phyloP scores from a whole-genome alignment of 352 stramenopile genomes.

The Aphanomyces astaci region DNA sequence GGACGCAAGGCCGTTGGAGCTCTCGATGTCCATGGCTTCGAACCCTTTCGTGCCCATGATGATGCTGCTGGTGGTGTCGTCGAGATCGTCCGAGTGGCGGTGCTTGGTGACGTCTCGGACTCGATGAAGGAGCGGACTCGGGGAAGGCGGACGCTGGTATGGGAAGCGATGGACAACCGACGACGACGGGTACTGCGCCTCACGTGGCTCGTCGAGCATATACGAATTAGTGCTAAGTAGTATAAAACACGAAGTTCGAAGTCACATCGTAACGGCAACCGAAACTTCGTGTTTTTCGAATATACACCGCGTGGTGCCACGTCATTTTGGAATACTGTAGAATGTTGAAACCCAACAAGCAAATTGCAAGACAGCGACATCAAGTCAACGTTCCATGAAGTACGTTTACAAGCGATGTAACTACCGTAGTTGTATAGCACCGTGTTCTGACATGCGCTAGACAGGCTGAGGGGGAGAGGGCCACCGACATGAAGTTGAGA shows the following conservation, averaged over 20 bases:
- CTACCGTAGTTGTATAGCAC: too few relatives aligned
- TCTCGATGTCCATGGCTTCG: conserved; percentile 17
- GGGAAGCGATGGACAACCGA: not conserved
- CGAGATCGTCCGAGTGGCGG: not conserved
- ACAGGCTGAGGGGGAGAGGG: too few relatives aligned
- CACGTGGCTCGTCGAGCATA: not conserved
- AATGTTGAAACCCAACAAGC: too few relatives aligned
- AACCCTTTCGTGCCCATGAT: conserved; percentile 11
- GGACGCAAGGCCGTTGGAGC: not conserved
- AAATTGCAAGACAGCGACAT: too few relatives aligned
- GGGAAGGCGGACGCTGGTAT: not conserved
- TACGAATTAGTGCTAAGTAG: too few relatives aligned
- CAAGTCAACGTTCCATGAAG: too few relatives aligned
- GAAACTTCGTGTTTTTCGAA: not conserved
- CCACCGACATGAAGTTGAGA: too few relatives aligned
- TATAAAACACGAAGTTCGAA: not conserved
- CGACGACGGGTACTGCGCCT: not conserved
- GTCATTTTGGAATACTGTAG: too few relatives aligned
- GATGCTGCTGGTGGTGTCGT: not conserved
- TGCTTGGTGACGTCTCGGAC: not conserved
- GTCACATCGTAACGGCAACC: too few relatives aligned
- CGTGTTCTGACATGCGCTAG: too few relatives aligned
- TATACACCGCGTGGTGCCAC: not conserved
- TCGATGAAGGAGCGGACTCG: not conserved
- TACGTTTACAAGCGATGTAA: too few relatives aligned